A percentile compares a stretch with the other conserved stretches of the same genome.
phyloP scores from a whole-genome alignment of 2,329 filamentous ascomycete species.

The Penicillium sp. region DNA sequence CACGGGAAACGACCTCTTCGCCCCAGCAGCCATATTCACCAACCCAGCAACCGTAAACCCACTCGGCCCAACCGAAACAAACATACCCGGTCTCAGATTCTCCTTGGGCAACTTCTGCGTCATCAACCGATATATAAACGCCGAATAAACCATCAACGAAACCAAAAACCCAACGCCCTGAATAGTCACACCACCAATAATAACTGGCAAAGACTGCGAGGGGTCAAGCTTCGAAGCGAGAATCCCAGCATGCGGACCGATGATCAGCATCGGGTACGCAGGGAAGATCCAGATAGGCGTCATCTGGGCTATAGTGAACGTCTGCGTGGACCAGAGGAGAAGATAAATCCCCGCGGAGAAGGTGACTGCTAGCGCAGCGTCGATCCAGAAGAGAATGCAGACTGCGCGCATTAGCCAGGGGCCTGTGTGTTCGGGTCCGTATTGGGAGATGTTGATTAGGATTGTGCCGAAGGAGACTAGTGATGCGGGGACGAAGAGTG shows the following conservation, averaged over 20 bases:
- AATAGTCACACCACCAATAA: constrained; percentile 57
- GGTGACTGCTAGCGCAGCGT: constrained; percentile 63
- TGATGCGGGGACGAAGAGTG: constrained; percentile 68
- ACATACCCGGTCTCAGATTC: constrained; percentile 74
- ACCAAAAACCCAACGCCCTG: constrained; percentile 64
- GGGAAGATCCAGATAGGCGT: constrained; percentile 87
- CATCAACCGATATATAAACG: constrained; percentile 83
- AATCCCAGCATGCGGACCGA: constrained; percentile 67
- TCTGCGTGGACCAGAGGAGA: constrained; percentile 64
- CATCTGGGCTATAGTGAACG: constrained; percentile 74
- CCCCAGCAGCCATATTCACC: constrained; percentile 54
- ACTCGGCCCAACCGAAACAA: constrained; percentile 74
- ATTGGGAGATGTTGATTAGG: constrained; percentile 73
- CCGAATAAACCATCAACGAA: constrained; percentile 74
- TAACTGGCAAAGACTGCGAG: constrained; percentile 49
- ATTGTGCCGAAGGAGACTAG: constrained; percentile 69
- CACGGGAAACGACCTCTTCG: constrained; percentile 47
- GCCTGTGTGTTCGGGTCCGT: constrained; percentile 61
- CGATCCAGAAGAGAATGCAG: constrained; percentile 70
- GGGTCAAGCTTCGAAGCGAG: constrained; percentile 49
- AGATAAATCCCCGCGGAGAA: constrained; percentile 70
- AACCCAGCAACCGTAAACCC: constrained; percentile 64
- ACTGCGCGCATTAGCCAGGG: constrained; percentile 60
- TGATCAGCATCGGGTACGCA: constrained; percentile 73
- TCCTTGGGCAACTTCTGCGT: constrained; percentile 79